These are phyloP conservation scores for Clonostachys sp. DNA, from an alignment of 2,329 filamentous ascomycete genomes.

Conservation along the genomic window DNA sequence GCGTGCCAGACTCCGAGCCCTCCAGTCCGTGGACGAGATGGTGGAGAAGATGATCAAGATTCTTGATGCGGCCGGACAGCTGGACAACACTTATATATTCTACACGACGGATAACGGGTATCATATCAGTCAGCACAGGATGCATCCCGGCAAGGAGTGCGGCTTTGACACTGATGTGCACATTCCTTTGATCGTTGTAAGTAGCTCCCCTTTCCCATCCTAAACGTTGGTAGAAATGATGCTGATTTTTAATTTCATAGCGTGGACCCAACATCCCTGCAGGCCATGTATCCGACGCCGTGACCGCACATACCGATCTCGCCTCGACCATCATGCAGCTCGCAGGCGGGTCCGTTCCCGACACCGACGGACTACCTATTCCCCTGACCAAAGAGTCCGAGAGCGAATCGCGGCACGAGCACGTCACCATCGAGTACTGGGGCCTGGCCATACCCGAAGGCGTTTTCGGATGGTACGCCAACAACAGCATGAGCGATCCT, in stretches of 20 bases:
- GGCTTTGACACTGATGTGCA: conserved; percentile 47
- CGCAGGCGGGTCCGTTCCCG: conserved; percentile 17
- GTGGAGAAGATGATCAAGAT: conserved; percentile 27
- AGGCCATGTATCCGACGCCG: conserved; percentile 24
- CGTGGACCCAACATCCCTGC: conserved; percentile 40
- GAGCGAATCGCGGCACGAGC: conserved; percentile 27
- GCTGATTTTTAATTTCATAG: conserved; percentile 14
- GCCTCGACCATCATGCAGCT: conserved; percentile 45
- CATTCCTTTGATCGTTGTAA: conserved; percentile 37
- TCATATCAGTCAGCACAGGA: conserved; percentile 47
- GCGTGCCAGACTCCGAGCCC: conserved; percentile 29
- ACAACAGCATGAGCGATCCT: not conserved
- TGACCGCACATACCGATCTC: conserved; percentile 47
- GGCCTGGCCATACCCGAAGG: conserved; percentile 18
- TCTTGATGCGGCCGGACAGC: conserved; percentile 17
- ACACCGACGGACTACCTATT: conserved; percentile 41
- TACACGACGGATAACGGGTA: conserved; percentile 49
- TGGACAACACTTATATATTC: conserved; percentile 41
- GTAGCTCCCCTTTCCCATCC: conserved; percentile 10
- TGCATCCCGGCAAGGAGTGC: conserved; percentile 46
- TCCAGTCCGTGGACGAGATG: conserved; percentile 39
- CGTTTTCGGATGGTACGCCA: not conserved
- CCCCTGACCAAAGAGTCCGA: conserved; percentile 16
- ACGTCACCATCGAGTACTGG: conserved; percentile 48
- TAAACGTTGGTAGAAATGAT: too few relatives aligned